Evolutionary conservation across 805 yeast genomes (phyloP).

Genomic region (Saccharomyces kudriavzevii): DNA sequence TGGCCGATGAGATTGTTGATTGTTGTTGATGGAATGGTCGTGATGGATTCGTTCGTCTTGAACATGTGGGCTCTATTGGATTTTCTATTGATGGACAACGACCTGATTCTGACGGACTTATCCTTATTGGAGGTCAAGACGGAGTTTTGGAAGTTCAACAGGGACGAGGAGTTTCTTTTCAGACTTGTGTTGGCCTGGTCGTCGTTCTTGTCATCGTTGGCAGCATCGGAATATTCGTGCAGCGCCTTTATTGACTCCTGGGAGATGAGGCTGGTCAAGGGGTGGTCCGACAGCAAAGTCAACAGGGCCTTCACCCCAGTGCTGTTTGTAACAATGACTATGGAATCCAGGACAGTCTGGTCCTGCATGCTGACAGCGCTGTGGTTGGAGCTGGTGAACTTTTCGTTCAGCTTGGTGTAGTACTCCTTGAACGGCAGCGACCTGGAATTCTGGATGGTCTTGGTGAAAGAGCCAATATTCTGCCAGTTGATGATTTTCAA

Average conservation of each 20-base stretch:
- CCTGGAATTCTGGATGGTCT: slow-evolving; percentile 4
- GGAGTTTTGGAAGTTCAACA: slow-evolving; percentile 24
- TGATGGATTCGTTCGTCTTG: slow-evolving; percentile 1
- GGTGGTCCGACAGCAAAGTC: slow-evolving; percentile 29
- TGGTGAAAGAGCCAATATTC: slow-evolving; percentile 11
- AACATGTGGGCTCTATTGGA: slow-evolving; percentile 9
- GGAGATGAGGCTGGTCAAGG: slow-evolving; percentile 24
- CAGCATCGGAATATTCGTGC: slow-evolving; percentile 14
- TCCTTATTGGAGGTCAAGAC: slow-evolving; percentile 30
- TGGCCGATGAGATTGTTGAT: not conserved
- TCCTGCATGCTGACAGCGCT: not conserved
- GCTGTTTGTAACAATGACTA: slow-evolving; percentile 26
- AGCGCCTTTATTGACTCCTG: slow-evolving; percentile 26
- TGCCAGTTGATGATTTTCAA: slow-evolving; percentile 16
- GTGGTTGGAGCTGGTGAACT: slow-evolving; percentile 12
- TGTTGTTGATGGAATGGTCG: not conserved
- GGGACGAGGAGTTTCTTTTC: slow-evolving; percentile 26
- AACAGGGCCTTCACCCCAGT: slow-evolving; percentile 31
- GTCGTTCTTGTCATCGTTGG: slow-evolving; percentile 7
- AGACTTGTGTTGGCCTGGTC: slow-evolving; percentile 1
- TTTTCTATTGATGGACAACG: slow-evolving; percentile 21
- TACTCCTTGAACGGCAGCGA: slow-evolving; percentile 30
- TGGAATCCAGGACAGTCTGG: slow-evolving; percentile 14
- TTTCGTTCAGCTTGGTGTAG: slow-evolving; percentile 20
- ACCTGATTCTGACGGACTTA: slow-evolving; percentile 27